These are phyloP conservation scores for Vigna hirtella DNA, from an alignment of 306 rosid species.

Conservation along the genomic window DNA sequence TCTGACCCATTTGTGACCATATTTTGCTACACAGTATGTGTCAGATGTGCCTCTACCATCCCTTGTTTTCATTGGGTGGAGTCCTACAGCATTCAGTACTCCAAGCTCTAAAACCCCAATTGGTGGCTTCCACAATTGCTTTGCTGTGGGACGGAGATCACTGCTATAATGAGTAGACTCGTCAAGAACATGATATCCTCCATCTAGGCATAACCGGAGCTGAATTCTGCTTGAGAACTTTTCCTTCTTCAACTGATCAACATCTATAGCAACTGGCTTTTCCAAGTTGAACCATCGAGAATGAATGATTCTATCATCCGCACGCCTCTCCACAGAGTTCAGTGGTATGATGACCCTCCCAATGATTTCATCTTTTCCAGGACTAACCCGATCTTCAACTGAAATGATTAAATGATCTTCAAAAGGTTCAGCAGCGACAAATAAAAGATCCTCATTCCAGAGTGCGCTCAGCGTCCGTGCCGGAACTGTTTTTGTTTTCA, in stretches of 20 bases:
- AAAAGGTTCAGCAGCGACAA: conserved; percentile 64
- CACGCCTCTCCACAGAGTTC: conserved; percentile 53
- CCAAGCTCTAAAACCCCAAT: conserved; percentile 58
- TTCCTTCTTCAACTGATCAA: conserved; percentile 57
- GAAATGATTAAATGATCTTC: conserved; percentile 55
- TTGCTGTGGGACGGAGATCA: conserved; percentile 61
- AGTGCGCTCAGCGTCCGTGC: conserved; percentile 49
- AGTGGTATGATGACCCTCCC: conserved; percentile 56
- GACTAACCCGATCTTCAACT: conserved; percentile 55
- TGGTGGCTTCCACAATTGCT: conserved; percentile 56
- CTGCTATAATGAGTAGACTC: conserved; percentile 63
- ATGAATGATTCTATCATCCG: conserved; percentile 56
- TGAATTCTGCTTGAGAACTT: conserved; percentile 57
- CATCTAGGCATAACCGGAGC: conserved; percentile 54
- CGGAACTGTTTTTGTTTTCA: conserved; percentile 58
- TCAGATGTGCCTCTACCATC: conserved; percentile 55
- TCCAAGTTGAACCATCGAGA: conserved; percentile 61
- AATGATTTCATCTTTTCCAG: conserved; percentile 59
- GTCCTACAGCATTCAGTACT: conserved; percentile 54
- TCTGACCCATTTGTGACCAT: conserved; percentile 59
- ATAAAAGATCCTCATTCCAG: conserved; percentile 61
- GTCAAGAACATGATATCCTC: conserved; percentile 62
- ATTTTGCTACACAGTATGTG: conserved; percentile 63
- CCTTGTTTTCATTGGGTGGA: conserved; percentile 57
- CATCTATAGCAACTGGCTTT: conserved; percentile 54